Conservation (phyloP, 495 filamentous ascomycete genomes). For the Xylaria castorea region DNA sequence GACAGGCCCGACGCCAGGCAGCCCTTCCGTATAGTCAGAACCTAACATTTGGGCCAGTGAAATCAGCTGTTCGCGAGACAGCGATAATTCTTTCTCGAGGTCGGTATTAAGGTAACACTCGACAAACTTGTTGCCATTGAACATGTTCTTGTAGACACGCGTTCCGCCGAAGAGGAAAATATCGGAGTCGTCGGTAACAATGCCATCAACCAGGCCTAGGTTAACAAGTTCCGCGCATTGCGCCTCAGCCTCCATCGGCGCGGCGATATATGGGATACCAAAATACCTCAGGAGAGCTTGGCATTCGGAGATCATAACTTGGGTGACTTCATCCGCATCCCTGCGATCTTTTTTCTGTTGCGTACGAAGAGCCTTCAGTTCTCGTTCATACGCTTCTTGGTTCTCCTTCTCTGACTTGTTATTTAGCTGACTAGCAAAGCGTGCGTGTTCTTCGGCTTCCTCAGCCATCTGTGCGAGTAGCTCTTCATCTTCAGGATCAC, state of each 20-base stretch:
- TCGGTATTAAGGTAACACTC: slow-evolving; percentile 93
- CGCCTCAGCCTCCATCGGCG: slow-evolving; percentile 98
- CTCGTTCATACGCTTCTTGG: slow-evolving; percentile 79
- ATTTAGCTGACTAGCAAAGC: slow-evolving; percentile 87
- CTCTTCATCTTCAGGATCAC: slow-evolving; percentile 91
- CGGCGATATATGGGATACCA: slow-evolving; percentile 94
- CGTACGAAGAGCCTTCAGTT: slow-evolving; percentile 83
- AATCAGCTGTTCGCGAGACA: slow-evolving; percentile 83
- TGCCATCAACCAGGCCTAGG: slow-evolving; percentile 89
- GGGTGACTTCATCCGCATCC: slow-evolving; percentile 94
- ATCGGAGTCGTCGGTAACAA: slow-evolving; percentile 97
- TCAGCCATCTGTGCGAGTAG: slow-evolving; percentile 81
- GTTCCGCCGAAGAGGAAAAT: slow-evolving; percentile 98
- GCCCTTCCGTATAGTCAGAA: slow-evolving; percentile 91
- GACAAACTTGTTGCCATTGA: slow-evolving; percentile 95
- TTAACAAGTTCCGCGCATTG: slow-evolving; percentile 92
- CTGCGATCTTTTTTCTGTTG: slow-evolving; percentile 95
- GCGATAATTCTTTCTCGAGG: slow-evolving; percentile 85
- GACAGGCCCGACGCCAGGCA: slow-evolving; percentile 89
- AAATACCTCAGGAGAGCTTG: slow-evolving; percentile 90
- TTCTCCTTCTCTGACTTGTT: slow-evolving; percentile 67
- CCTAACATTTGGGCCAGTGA: slow-evolving; percentile 87
- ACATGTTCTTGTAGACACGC: slow-evolving; percentile 98
- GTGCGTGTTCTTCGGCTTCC: slow-evolving; percentile 89
- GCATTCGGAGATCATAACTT: slow-evolving; percentile 93